phyloP scores from a whole-genome alignment of 345 rosid genomes.

The Combretum micranthum region DNA sequence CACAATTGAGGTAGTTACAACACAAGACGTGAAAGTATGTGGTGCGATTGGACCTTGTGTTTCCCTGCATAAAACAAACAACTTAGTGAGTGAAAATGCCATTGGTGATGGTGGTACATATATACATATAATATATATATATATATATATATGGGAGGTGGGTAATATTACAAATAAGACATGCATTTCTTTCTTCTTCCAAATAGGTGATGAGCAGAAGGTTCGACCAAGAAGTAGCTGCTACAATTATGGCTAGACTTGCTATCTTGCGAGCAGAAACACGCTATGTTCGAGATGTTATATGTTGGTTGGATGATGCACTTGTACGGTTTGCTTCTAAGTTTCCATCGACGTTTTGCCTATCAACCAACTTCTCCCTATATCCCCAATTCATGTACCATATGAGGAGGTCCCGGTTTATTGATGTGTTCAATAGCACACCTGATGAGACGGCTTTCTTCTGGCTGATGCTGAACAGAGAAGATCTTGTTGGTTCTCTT shows the following conservation, averaged over 20 bases:
- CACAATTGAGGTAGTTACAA: too few species aligned
- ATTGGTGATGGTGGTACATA: too few species aligned
- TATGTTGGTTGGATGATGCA: conserved; percentile 85
- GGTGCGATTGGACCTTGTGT: too few species aligned
- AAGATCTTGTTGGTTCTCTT: conserved; percentile 80
- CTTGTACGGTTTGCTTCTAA: conserved; percentile 70
- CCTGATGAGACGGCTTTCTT: conserved; percentile 92
- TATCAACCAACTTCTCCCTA: conserved; percentile 82
- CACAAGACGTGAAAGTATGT: too few species aligned
- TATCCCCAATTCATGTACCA: conserved; percentile 97
- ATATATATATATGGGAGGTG: too few species aligned
- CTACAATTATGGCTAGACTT: conserved; percentile 88
- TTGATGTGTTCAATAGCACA: conserved; percentile 76
- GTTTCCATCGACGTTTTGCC: conserved; percentile 78
- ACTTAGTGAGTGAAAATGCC: too few species aligned
- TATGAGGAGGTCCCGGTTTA: conserved; percentile 89
- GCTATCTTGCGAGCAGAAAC: conserved; percentile 76
- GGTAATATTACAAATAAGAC: too few species aligned
- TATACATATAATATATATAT: too few species aligned
- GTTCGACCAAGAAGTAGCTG: conserved; percentile 96
- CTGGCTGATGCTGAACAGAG: conserved; percentile 81
- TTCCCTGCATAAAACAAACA: too few species aligned
- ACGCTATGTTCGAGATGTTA: conserved; percentile 63
- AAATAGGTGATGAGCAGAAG: too few species aligned
- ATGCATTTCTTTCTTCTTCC: too few species aligned